Percentiles rank a stretch among this genome's conserved stretches.
Evolutionary conservation across 208 protist species (phyloP).

Genomic region (Acanthamoeba castellanii): DNA sequence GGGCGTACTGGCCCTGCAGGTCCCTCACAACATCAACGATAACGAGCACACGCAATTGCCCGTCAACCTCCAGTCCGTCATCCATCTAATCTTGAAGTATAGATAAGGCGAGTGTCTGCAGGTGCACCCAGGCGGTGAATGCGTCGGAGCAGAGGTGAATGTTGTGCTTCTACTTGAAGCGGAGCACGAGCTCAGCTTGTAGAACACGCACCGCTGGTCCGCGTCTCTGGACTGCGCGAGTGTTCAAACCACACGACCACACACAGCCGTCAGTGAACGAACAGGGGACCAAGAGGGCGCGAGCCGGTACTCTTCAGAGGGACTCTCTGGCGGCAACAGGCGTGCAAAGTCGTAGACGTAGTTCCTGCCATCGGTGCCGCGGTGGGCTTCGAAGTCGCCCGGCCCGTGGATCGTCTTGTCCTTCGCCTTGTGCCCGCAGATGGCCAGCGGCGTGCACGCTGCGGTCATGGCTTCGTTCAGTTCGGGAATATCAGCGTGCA

Average conservation of each 20-base stretch:
- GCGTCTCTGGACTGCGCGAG: not conserved
- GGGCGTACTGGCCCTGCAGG: not conserved
- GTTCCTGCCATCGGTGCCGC: not conserved
- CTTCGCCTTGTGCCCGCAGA: not conserved
- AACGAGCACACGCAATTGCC: too few species aligned
- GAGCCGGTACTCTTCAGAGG: not conserved
- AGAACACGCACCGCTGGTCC: not conserved
- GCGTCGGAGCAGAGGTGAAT: slow-evolving; percentile 24
- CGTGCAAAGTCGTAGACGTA: slow-evolving; percentile 28
- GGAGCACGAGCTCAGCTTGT: slow-evolving; percentile 39
- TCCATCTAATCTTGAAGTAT: too few species aligned
- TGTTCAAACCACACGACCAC: too few species aligned
- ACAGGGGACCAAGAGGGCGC: too few species aligned
- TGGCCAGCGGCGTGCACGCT: not conserved
- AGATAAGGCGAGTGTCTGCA: too few species aligned
- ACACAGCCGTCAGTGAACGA: too few species aligned
- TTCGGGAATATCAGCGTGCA: slow-evolving; percentile 12
- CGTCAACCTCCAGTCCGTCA: too few species aligned
- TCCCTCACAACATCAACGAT: too few species aligned
- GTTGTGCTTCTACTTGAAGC: not conserved
- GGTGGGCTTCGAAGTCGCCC: slow-evolving; percentile 11
- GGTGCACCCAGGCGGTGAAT: slow-evolving; percentile 1
- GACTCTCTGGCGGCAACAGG: not conserved
- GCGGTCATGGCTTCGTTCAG: slow-evolving; percentile 3
- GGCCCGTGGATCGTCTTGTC: slow-evolving; percentile 25